phyloP scores from a whole-genome alignment of 768 basidiomycete genomes.

The Mycena indigotica region DNA sequence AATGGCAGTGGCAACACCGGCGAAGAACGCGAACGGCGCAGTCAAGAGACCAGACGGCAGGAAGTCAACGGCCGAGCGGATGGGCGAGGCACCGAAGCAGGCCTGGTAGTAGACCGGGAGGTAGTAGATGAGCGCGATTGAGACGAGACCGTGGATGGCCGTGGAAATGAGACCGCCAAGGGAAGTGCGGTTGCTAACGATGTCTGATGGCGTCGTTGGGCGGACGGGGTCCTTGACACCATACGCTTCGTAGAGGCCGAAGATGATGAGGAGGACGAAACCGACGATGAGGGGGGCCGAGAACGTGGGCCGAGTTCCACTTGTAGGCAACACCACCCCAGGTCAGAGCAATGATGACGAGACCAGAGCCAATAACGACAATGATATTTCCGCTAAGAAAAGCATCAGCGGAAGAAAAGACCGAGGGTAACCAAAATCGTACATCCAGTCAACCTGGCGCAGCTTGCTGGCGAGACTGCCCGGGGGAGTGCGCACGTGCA shows the following conservation, averaged over 20 bases:
- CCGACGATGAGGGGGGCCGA: conserved; percentile 48
- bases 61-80: conserved; percentile 39
- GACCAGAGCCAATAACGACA: conserved; percentile 33
- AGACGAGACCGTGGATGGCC: conserved; percentile 25
- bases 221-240: conserved; percentile 17
- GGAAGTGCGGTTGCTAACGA: conserved; percentile 40
- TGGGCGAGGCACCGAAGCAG: conserved; percentile 37
- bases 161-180: conserved; percentile 40
- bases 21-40: conserved; percentile 42
- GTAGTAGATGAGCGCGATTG: conserved; percentile 32
- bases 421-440: conserved; percentile 21
- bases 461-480: conserved; percentile 30
- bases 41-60: conserved; percentile 37
- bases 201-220: conserved; percentile 30
- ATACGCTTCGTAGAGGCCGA: conserved; percentile 30
- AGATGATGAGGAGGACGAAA: conserved; percentile 30
- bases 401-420: background rate
- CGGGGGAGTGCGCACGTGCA: conserved; percentile 28
- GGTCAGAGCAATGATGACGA: conserved; percentile 39
- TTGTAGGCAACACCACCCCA: conserved; percentile 42
- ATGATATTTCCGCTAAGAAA: conserved; percentile 37
- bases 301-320: conserved; percentile 40
- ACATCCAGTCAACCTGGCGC: conserved; percentile 38
- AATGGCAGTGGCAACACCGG: conserved; percentile 33
- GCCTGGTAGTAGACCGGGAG: conserved; percentile 53